Base-by-base conservation (phyloP, 192 early-diverging fungal species). In the Mortierella antarctica region DNA sequence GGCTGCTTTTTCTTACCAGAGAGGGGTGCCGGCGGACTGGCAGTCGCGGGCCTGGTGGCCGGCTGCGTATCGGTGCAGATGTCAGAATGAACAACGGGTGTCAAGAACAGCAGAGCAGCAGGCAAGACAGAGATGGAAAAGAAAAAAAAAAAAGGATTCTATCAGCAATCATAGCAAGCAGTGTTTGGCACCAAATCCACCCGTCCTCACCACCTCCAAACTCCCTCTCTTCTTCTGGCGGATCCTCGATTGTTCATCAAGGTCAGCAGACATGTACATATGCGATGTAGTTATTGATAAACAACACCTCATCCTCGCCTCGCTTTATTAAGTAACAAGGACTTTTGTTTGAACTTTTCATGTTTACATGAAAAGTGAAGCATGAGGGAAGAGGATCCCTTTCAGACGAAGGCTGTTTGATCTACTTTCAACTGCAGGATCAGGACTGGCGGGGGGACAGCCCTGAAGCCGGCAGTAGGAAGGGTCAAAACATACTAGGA, bases 41-140 rank as follows among this genome's bases (percentile, higher is more conserved):
- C 87, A 88, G 46, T 88, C 87, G 51, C 69, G 74, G 60, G 87
- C 87, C 74, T 86, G 85, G 64, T 88, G 87, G 73, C 87, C 87
- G 65, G 70, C 87, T 88, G 63, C 31, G 31, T 31, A 31, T 31
- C 31, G 31, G 31, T 31, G 61, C 62, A 54, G 15, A 18, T 21
- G 7, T 45, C 9, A 5, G 21, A 17, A 11, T 13, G 20, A 70
- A 39, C 45, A 23, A 51, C 40, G 6, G 7, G 10, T 12, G 42
- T 5, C 44, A 17, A 62, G 31, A 31, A 11, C 13, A 70, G 50
- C 48, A 70, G 21, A 44, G 5, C 21, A 53, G 31, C 18, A 44
- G 15, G 40, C 63, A 50, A 52, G 51, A 21, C 48, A 59, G 39
- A 59, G 41, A 67, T 54, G 51, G 18, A 62, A 48, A 73, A 42